phyloP scores from a whole-genome alignment of 2,329 filamentous ascomycete genomes.

The Mycosphaerella arachidis region DNA sequence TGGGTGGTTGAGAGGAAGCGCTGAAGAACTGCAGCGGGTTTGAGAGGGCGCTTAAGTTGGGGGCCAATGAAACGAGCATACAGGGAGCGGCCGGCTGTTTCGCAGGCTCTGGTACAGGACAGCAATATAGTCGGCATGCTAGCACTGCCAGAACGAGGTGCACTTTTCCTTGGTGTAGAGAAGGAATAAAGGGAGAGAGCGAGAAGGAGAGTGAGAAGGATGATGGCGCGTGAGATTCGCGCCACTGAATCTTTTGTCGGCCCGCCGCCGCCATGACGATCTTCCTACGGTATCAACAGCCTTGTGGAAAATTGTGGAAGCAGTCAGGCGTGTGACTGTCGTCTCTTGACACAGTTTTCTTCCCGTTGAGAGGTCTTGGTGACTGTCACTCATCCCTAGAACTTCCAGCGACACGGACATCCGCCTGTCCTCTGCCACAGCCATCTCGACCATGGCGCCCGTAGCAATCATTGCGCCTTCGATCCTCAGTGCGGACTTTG shows the following conservation, averaged over 20 bases:
- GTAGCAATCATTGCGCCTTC: slow-evolving; percentile 93
- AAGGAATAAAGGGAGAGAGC: background rate
- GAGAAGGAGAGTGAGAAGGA: background rate
- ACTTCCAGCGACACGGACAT: background rate
- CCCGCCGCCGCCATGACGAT: background rate
- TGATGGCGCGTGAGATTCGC: background rate
- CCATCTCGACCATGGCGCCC: slow-evolving; percentile 63
- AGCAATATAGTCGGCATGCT: background rate
- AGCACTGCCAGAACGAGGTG: background rate
- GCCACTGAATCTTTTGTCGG: background rate
- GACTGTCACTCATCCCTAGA: background rate
- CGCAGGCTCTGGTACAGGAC: background rate
- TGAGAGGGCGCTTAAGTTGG: slow-evolving; percentile 17
- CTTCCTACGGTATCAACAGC: background rate
- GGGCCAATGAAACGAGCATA: slow-evolving; percentile 9
- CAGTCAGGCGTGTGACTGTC: background rate
- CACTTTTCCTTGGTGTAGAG: background rate
- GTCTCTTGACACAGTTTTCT: background rate
- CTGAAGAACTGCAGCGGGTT: slow-evolving; percentile 9
- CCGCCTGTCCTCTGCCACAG: background rate
- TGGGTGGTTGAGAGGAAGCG: slow-evolving; percentile 14
- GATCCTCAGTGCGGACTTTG: slow-evolving; percentile 97
- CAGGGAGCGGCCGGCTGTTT: background rate
- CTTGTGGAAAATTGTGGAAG: background rate
- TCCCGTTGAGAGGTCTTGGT: background rate